Evolutionary conservation across 1,284 basidiomycete species (phyloP), one percentile per base, ranked within the genome.

Genomic region (Termitomyces sp.): DNA sequence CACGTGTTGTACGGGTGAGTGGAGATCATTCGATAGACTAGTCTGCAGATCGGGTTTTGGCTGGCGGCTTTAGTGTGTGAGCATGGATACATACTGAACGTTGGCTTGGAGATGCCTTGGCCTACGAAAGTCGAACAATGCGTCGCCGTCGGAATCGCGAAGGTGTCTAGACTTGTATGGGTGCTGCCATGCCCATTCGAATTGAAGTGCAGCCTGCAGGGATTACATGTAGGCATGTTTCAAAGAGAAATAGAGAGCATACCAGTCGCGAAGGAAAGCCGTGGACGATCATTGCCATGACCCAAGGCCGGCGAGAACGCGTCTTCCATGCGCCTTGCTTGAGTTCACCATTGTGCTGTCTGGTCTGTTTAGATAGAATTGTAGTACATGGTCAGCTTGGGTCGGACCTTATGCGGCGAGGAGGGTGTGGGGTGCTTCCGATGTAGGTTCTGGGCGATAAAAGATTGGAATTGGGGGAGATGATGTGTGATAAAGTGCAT

Each of bases 141-240:
- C 61, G 48, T 71, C 69, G 2, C 76, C 78, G 39, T 67, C 58
- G 13, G 65, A 63, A 54, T 75, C 75, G 30, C 78, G 75, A 34
- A 86, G 70, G 67, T 84, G 81, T n/a, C 83, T 73, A 3, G 83
- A 83, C 30, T 73, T 64, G 58, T 81, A 69, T 12, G 82, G 82
- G 64, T 93, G 86, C 65, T 94, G 91, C 92, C 92, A 95, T 15
- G 92, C 92, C 91, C 92, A 94, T 72, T 95, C 92, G 64, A 94
- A 94, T 70, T 93, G 82, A 2, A 94, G 75, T 0, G 93, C 92
- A 0, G 90, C 82, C 75, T 78, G 36, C 1, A 54, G 21, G 39
- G 19, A 17, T n/a, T n/a, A n/a, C n/a, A n/a, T 15, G 24, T 44
- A n/a, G 13, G 31, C 24, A 21, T 57, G 44, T 40, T 41, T 17